phyloP scores from a whole-genome alignment of 768 basidiomycete species.

The Lactarius vividus region DNA sequence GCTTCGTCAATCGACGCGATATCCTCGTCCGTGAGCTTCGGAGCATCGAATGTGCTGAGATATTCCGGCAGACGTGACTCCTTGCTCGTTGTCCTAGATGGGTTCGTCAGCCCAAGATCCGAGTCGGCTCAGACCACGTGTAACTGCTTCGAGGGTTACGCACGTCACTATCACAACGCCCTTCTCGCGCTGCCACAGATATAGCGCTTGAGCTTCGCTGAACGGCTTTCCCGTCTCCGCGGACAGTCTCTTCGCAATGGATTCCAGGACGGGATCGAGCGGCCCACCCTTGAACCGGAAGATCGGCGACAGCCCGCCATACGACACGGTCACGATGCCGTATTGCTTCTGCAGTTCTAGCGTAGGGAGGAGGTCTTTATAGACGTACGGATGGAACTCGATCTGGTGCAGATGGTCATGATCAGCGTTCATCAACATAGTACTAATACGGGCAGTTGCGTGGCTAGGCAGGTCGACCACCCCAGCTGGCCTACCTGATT shows the following conservation, averaged over 20 bases:
- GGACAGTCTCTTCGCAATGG: conserved; percentile 32
- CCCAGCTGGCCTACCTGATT: conserved; percentile 44
- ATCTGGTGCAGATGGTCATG: conserved; percentile 33
- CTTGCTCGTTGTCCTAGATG: conserved; percentile 40
- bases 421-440: not conserved
- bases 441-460: not conserved
- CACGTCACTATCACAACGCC: conserved; percentile 37
- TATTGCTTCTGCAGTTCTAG: conserved; percentile 38
- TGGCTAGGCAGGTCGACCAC: too few relatives aligned
- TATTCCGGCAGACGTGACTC: conserved; percentile 47
- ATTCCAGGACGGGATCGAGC: conserved; percentile 38
- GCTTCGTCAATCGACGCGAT: conserved; percentile 32
- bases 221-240: conserved; percentile 30
- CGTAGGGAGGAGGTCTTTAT: conserved; percentile 40
- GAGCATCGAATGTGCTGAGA: conserved; percentile 43
- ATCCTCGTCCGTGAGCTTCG: conserved; percentile 34
- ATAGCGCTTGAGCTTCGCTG: conserved; percentile 34
- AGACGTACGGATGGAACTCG: conserved; percentile 55
- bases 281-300: conserved; percentile 39
- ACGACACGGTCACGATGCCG: conserved; percentile 42
- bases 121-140: not conserved
- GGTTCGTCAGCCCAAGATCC: not conserved
- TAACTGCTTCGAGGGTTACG: conserved; percentile 21
- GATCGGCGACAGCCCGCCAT: conserved; percentile 41
- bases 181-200: conserved; percentile 35